These are phyloP conservation scores for Flaveria sonorensis DNA, from an alignment of 129 eudicot genomes.

Conservation along the genomic window DNA sequence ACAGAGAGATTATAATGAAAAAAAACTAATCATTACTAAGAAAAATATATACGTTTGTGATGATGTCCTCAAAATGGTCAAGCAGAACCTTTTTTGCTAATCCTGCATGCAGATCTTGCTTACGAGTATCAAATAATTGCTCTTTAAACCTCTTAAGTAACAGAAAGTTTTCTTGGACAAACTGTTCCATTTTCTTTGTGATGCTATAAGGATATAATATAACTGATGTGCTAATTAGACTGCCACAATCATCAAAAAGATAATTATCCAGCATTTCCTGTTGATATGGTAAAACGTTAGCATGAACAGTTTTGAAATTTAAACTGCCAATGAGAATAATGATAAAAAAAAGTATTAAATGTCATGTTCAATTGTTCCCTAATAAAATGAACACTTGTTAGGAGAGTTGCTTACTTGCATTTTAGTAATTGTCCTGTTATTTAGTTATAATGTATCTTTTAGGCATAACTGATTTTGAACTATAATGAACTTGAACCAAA, in stretches of 20 bases:
- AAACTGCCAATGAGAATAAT: background rate
- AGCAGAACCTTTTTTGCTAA: slow-evolving; percentile 51
- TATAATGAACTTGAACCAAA: background rate
- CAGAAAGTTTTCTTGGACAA: slow-evolving; percentile 59
- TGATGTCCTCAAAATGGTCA: slow-evolving; percentile 54
- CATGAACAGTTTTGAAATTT: background rate
- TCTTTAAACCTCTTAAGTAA: slow-evolving; percentile 51
- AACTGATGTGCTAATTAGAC: slow-evolving; percentile 35
- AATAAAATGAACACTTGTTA: background rate
- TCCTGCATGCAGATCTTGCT: slow-evolving; percentile 39
- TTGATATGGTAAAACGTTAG: slow-evolving; percentile 17
- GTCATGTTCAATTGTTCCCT: background rate
- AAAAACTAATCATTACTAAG: slow-evolving; percentile 8
- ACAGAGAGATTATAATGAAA: background rate
- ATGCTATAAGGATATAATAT: slow-evolving; percentile 50
- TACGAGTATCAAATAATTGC: slow-evolving; percentile 45
- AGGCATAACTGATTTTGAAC: background rate
- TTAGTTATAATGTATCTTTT: background rate
- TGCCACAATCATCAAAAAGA: slow-evolving; percentile 61
- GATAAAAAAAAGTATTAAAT: background rate
- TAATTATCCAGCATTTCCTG: slow-evolving; percentile 70
- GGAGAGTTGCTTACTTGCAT: background rate
- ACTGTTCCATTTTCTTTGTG: slow-evolving; percentile 67
- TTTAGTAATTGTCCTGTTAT: background rate
- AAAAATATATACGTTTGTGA: slow-evolving; percentile 52